Base-by-base conservation (phyloP, 805 yeast genomes). In the Zygosaccharomyces lentus region DNA sequence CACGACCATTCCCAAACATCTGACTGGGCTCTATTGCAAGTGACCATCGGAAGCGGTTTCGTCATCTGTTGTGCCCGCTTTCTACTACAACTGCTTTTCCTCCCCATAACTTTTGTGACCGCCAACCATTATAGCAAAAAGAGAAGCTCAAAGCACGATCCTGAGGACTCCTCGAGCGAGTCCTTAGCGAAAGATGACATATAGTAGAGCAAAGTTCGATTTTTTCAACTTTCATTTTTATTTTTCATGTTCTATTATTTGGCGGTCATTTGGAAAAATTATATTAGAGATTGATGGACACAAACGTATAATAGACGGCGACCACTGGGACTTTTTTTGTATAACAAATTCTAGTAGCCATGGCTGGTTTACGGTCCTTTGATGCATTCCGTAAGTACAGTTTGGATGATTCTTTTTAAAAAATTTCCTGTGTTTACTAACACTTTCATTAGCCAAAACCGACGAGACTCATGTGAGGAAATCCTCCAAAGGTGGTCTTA, bases 401-500 rank as follows among this genome's bases (percentile, higher is more conserved):
- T 19, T 44, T 9, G 30, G 30, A 25, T n/a, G 13, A 13, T 27
- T n/a, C n/a, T n/a, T n/a, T n/a, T n/a, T n/a, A n/a, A n/a, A n/a
- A n/a, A n/a, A n/a, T 26, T 24, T 16, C 25, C 37, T 12, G 10
- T 35, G 24, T 21, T 4, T 26, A 32, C 15, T 35, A 38, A 30
- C 41, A 23, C 21, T 9, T 26, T 40, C 13, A 16, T 32, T 55
- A 79, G 84, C 91, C 4, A 84, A 84, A 61, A 79, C 83, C 16
- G 77, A 81, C 16, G 75, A 81, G n/a, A 69, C 79, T 21, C 89
- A 87, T 58, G 75, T 82, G 37, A 84, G 84, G 39, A 71, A 87
- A 52, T 84, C 95, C 1, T 68, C 77, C 24, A 73, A 93, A 51
- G 96, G 96, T 29, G 90, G 93, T 4, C 61, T 78, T 13, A 78